Percentiles rank a stretch among this genome's conserved stretches.
These are phyloP conservation scores for Pyrenochaeta sp. DNA, from an alignment of 2,329 filamentous ascomycete species.

Conservation along the genomic window DNA sequence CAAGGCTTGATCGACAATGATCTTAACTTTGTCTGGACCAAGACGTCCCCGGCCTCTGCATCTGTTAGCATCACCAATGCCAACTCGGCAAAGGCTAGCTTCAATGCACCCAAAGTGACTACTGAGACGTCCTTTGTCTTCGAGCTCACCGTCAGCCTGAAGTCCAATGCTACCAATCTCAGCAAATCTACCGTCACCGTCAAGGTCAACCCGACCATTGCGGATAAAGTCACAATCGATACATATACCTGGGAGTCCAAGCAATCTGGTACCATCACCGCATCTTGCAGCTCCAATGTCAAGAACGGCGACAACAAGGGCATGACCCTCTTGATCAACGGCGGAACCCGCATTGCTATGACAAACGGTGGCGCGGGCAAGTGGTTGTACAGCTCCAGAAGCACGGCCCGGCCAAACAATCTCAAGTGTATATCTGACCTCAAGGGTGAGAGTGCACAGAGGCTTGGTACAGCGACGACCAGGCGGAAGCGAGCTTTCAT, in stretches of 20 bases:
- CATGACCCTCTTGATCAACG: slow-evolving; percentile 41
- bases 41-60: slow-evolving; percentile 29
- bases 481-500: slow-evolving; percentile 22
- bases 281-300: slow-evolving; percentile 47
- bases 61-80: slow-evolving; percentile 32
- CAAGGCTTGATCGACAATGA: slow-evolving; percentile 25
- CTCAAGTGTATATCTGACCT: slow-evolving; percentile 38
- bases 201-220: slow-evolving; percentile 29
- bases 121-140: slow-evolving; percentile 37
- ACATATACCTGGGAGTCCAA: slow-evolving; percentile 42
- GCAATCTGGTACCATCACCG: slow-evolving; percentile 42
- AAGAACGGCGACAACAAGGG: slow-evolving; percentile 40
- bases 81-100: slow-evolving; percentile 27
- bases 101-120: slow-evolving; percentile 33
- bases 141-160: slow-evolving; percentile 37
- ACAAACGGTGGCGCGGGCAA: slow-evolving; percentile 32
- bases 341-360: slow-evolving; percentile 29
- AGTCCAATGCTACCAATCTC: slow-evolving; percentile 28
- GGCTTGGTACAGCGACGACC: slow-evolving; percentile 29
- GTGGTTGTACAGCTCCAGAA: slow-evolving; percentile 37
- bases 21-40: slow-evolving; percentile 44
- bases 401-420: slow-evolving; percentile 37
- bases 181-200: slow-evolving; percentile 41
- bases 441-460: slow-evolving; percentile 29
- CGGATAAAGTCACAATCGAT: slow-evolving; percentile 43